Evolutionary conservation across 371 early-diverging fungal species (phyloP).

Genomic region (Actinomortierella wolfii): DNA sequence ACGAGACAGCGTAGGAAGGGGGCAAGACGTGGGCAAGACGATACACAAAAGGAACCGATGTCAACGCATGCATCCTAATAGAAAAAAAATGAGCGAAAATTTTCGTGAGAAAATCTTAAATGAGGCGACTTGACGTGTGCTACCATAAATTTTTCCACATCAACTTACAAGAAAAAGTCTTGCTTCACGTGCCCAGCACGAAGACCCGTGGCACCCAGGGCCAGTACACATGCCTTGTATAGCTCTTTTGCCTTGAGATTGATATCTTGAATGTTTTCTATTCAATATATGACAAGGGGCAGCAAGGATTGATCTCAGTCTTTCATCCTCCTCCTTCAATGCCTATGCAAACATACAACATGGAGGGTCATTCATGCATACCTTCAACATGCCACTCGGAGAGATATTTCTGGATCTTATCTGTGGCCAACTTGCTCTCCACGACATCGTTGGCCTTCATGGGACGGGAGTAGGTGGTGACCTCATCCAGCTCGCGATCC

Average conservation of each 20-base stretch:
- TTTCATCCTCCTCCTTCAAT: too few species aligned
- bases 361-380: too few species aligned
- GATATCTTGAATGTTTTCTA: slow-evolving; percentile 40
- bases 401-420: slow-evolving; percentile 41
- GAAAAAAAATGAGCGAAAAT: neutral
- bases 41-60: slow-evolving; percentile 58
- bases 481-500: slow-evolving; percentile 46
- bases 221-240: slow-evolving; percentile 26
- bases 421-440: slow-evolving; percentile 24
- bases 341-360: too few species aligned
- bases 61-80: slow-evolving; percentile 55
- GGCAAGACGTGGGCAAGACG: slow-evolving; percentile 36
- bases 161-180: slow-evolving; percentile 50
- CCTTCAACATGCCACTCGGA: slow-evolving; percentile 46
- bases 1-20: slow-evolving; percentile 43
- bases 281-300: neutral
- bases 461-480: slow-evolving; percentile 15
- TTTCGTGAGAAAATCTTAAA: too few species aligned
- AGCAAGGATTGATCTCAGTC: too few species aligned
- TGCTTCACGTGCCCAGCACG: slow-evolving; percentile 35
- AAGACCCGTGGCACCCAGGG: slow-evolving; percentile 41
- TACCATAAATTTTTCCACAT: too few species aligned
- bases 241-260: slow-evolving; percentile 48
- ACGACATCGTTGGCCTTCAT: slow-evolving; percentile 29
- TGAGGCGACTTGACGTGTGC: too few species aligned